Evolutionary conservation across 345 rosid species (phyloP).

Genomic region (Eutrema yunnanense): DNA sequence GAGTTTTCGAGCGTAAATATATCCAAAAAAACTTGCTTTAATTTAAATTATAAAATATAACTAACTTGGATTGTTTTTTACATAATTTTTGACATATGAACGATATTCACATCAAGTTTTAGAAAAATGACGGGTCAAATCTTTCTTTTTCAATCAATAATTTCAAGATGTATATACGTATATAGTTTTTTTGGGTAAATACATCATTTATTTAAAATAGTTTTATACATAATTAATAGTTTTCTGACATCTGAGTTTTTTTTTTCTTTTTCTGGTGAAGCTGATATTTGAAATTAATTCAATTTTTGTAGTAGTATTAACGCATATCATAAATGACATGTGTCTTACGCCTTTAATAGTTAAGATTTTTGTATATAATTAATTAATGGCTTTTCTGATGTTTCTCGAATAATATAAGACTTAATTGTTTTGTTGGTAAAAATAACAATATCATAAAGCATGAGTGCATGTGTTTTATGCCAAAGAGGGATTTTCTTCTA

Average conservation of each 20-base stretch:
- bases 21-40: not conserved
- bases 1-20: not conserved
- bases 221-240: not conserved
- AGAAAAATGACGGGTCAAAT: not conserved
- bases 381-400: not conserved
- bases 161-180: not conserved
- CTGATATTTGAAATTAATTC: not conserved
- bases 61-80: not conserved
- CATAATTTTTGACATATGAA: not conserved
- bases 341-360: not conserved
- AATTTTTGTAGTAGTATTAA: not conserved
- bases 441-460: not conserved
- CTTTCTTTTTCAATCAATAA: not conserved
- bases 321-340: not conserved
- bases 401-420: not conserved
- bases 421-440: not conserved
- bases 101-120: not conserved
- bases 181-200: not conserved
- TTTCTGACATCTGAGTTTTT: not conserved
- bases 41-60: not conserved
- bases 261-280: not conserved
- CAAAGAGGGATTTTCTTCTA: not conserved
- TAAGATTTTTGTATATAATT: not conserved
- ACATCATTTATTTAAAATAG: not conserved
- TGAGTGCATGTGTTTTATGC: constrained; percentile 6